Base-by-base conservation (phyloP, 2,329 filamentous ascomycete species). In the Xylariaceae sp. region DNA sequence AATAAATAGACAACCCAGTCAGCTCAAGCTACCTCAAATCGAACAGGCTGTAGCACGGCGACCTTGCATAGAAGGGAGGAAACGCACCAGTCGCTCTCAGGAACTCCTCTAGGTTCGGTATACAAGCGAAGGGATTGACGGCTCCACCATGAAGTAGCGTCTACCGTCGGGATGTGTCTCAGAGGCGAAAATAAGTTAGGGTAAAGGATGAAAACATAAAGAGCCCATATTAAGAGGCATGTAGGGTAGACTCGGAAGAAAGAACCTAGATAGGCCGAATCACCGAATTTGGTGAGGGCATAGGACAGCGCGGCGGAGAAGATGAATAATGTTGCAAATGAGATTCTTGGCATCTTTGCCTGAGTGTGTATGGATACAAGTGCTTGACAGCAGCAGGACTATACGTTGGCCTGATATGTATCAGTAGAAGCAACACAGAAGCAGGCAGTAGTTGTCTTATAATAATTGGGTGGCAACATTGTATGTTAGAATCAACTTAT, bases 171-270 rank as follows among this genome's bases (percentile, higher is more conserved):
- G 24, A 60, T 15, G 11, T 58, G 55, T 11, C 57, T 60, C 18
- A 60, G 40, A 23, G 57, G 57, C 7, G 57, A 60, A 11, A 60
- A 43, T n/a, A 60, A 7, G 29, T 60, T 60, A 3, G 57, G 57
- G 18, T 60, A 60, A 11, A 60, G 44, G 10, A 58, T 11, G 11
- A 36, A 55, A 13, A 30, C 20, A 42, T 58, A 52, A 15, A 50
- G 3, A 9, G 18, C 42, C 57, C 57, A 58, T 29, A 50, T 18
- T 5, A 50, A 16, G 13, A 60, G 32, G 20, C 36, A 41, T 36
- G 27, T 11, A 15, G 44, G 9, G 7, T 36, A 55, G 2, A 55
- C 37, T 20, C 26, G 40, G 42, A 13, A 50, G 29, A 60, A 47
- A n/a, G 30, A 23, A 24, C 11, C 30, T 3, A 36, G n/a, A 35